These are phyloP conservation scores for Chlamydomonas reinhardtii DNA, from an alignment of 163 green algal species.

Conservation along the genomic window DNA sequence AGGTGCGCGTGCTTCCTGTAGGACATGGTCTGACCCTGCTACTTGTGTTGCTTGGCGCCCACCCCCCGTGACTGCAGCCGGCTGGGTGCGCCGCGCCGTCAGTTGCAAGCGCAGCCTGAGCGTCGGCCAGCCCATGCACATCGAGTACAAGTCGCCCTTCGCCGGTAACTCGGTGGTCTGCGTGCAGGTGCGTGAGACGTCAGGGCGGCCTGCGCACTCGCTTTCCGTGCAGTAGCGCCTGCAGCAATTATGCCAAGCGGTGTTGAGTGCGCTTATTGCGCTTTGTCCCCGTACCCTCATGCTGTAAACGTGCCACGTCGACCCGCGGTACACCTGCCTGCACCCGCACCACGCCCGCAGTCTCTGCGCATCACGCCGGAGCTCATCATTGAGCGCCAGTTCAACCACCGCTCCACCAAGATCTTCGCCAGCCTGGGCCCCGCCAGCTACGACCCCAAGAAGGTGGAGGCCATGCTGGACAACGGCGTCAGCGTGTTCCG, in stretches of 20 bases:
- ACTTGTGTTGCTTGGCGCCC: too few species aligned
- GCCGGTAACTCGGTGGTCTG: conserved; percentile 30
- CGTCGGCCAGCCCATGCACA: neutral
- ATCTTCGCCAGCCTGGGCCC: conserved; percentile 63
- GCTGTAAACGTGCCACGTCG: too few species aligned
- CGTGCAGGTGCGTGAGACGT: conserved; percentile 25
- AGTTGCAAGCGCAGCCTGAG: conserved; percentile 2
- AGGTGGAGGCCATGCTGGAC: conserved; percentile 49
- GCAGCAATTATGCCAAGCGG: neutral
- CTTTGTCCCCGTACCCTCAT: neutral
- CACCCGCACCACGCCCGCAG: neutral
- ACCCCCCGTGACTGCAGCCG: neutral
- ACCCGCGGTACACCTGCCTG: too few species aligned
- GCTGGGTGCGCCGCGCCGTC: conserved; percentile 3
- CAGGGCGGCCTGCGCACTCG: too few species aligned
- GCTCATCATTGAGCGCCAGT: conserved; percentile 45
- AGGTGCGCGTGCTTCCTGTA: too few species aligned
- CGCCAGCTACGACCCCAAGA: conserved; percentile 41
- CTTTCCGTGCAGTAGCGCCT: too few species aligned
- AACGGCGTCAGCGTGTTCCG: conserved; percentile 39
- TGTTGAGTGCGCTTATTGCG: too few species aligned
- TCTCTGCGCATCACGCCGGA: conserved; percentile 46
- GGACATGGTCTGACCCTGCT: too few species aligned
- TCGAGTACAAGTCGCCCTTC: conserved; percentile 54
- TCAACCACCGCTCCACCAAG: conserved; percentile 54